Evolutionary conservation across 1,284 basidiomycete species (phyloP).

Genomic region (Rhodotorula sp.): DNA sequence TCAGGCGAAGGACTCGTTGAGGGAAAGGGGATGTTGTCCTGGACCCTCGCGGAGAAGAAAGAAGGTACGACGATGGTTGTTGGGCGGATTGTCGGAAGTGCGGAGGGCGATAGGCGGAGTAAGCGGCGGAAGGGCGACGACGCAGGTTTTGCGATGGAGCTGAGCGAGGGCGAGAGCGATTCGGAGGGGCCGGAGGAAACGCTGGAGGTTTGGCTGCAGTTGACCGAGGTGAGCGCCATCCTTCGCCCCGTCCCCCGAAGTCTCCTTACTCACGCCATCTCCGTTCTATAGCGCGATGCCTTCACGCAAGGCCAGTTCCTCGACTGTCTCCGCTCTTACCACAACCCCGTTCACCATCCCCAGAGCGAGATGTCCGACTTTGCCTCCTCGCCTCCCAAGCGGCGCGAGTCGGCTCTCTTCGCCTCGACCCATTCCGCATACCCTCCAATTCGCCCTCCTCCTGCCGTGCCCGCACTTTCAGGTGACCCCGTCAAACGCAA

Average conservation of each 20-base stretch:
- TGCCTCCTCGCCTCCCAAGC: constrained; percentile 22
- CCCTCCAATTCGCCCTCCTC: neutral
- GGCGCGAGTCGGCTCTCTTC: constrained; percentile 9
- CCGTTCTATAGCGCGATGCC: constrained; percentile 27
- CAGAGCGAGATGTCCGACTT: constrained; percentile 28
- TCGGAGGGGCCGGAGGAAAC: constrained; percentile 34
- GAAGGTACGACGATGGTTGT: constrained; percentile 38
- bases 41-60: constrained; percentile 40
- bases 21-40: constrained; percentile 42
- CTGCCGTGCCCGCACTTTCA: neutral
- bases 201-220: constrained; percentile 39
- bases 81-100: constrained; percentile 18
- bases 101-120: constrained; percentile 6
- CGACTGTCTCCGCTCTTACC: constrained; percentile 36
- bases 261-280: neutral
- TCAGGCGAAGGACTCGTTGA: constrained; percentile 32
- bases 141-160: neutral
- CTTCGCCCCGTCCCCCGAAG: too few species aligned
- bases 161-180: constrained; percentile 24
- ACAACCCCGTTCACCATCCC: constrained; percentile 30
- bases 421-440: neutral
- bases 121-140: constrained; percentile 23
- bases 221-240: constrained; percentile 30
- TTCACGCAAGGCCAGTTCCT: constrained; percentile 40
- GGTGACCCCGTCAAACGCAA: constrained; percentile 39